Evolutionary conservation across 352 stramenopile genomes (phyloP).

Genomic region (Blastocystis sp.): DNA sequence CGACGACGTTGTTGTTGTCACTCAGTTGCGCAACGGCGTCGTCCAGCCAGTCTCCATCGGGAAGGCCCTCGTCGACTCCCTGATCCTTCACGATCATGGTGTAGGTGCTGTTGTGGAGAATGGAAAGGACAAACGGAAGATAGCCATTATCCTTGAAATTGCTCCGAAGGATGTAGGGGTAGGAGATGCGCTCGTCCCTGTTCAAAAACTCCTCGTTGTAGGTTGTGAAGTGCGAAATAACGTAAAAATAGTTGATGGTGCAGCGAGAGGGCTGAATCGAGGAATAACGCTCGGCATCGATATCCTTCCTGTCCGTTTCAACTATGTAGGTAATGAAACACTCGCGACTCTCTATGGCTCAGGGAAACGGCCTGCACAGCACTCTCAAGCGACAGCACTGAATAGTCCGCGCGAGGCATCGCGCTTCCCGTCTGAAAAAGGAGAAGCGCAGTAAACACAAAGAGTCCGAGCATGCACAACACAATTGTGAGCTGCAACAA

Average conservation of each 20-base stretch:
- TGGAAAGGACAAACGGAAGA: constrained; percentile 18
- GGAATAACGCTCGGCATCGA: neutral
- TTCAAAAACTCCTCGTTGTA: neutral
- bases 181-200: neutral
- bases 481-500: constrained; percentile 39
- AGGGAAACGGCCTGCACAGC: neutral
- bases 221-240: constrained; percentile 11
- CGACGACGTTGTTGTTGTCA: neutral
- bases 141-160: constrained; percentile 41
- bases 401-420: neutral
- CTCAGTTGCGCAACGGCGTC: neutral
- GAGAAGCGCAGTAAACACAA: neutral
- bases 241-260: constrained; percentile 49
- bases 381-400: neutral
- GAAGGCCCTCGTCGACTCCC: constrained; percentile 7
- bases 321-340: constrained; percentile 47
- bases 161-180: constrained; percentile 38
- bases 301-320: constrained; percentile 17
- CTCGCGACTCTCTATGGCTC: constrained; percentile 14
- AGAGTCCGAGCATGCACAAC: neutral
- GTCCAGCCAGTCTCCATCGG: constrained; percentile 52
- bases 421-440: neutral
- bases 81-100: constrained; percentile 52
- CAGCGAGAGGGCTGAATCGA: constrained; percentile 14
- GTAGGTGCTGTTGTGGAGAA: constrained; percentile 43